A percentile compares a stretch with the other conserved stretches of the same genome.
Evolutionary conservation across 257 asterid genomes (phyloP).

Genomic region (Fraxinus americana): DNA sequence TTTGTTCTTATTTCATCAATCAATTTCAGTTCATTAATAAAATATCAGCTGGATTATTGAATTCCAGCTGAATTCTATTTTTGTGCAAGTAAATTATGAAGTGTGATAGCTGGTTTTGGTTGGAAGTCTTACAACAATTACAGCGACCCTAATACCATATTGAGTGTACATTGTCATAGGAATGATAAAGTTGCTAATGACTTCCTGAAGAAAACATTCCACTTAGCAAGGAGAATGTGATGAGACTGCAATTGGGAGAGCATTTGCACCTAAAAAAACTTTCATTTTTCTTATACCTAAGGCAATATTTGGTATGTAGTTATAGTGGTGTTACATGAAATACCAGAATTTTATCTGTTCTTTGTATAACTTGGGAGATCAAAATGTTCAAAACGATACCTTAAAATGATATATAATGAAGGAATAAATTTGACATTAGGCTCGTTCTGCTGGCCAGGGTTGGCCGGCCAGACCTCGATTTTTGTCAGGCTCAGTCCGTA

Average conservation of each 20-base stretch:
- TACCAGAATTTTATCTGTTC: neutral
- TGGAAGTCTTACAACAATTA: too few species aligned
- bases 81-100: too few species aligned
- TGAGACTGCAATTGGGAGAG: slow-evolving; percentile 18
- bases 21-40: too few species aligned
- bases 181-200: slow-evolving; percentile 63
- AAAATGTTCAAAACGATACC: neutral
- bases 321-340: neutral
- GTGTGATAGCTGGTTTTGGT: too few species aligned
- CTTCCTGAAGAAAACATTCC: slow-evolving; percentile 73
- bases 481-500: neutral
- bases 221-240: slow-evolving; percentile 66
- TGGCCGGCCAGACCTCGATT: neutral
- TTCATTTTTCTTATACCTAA: neutral
- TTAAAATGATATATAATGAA: neutral
- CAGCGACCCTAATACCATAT: slow-evolving; percentile 68
- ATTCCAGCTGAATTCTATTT: too few species aligned
- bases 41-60: too few species aligned
- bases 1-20: too few species aligned
- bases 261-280: neutral
- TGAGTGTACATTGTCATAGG: slow-evolving; percentile 73
- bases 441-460: neutral
- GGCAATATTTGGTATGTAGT: neutral
- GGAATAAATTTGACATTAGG: neutral
- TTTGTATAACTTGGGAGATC: neutral